Percentiles rank a stretch among this genome's conserved stretches.
Conservation (phyloP, 2,329 filamentous ascomycete species). For the Colletotrichum tropicicola region DNA sequence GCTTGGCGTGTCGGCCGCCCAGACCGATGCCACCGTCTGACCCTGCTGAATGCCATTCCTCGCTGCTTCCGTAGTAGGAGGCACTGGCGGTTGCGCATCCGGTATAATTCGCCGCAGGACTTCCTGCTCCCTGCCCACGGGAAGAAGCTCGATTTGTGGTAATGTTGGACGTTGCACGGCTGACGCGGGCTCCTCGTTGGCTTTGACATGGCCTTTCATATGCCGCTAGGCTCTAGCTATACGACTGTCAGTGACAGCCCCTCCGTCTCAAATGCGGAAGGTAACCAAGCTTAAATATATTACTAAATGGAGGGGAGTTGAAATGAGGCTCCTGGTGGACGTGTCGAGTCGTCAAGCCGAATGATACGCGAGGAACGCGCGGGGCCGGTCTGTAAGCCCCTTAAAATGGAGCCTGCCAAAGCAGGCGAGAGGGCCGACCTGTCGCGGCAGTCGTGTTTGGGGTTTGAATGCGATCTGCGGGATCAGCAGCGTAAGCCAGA, state of each 20-base stretch:
- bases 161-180: not conserved
- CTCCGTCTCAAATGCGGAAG: not conserved
- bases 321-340: conserved; percentile 19
- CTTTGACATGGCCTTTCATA: not conserved
- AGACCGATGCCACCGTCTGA: not conserved
- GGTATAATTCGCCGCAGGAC: not conserved
- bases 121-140: not conserved
- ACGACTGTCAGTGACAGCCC: not conserved
- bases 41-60: not conserved
- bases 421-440: conserved; percentile 2
- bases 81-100: not conserved
- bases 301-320: not conserved
- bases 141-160: not conserved
- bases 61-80: not conserved
- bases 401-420: conserved; percentile 14
- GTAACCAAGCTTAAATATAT: not conserved
- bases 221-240: not conserved
- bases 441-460: conserved; percentile 21
- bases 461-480: conserved; percentile 28
- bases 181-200: not conserved
- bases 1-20: not conserved
- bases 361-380: not conserved
- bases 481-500: conserved; percentile 22
- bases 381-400: not conserved
- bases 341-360: not conserved